Conservation (phyloP, 78 protist genomes). For the Dictyostelium intermedium region DNA sequence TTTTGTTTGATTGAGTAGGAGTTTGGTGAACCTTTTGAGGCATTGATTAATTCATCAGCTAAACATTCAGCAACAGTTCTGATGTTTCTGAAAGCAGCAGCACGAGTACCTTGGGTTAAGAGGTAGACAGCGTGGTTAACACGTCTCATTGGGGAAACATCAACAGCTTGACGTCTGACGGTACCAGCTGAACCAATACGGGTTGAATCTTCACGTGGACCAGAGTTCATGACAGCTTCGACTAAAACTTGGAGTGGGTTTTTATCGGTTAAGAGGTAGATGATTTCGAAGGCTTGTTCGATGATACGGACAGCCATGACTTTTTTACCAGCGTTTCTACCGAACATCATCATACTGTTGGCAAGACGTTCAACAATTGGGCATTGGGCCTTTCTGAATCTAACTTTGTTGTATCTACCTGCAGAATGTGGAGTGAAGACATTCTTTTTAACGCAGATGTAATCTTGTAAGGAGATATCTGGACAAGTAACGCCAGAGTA, state of each 20-base stretch:
- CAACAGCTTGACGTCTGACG: conserved; percentile 99
- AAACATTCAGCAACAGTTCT: conserved; percentile 99
- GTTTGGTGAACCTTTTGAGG: conserved; percentile 86
- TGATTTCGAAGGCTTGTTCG: conserved; percentile 99
- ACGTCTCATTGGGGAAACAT: conserved; percentile 99
- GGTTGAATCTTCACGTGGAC: conserved; percentile 99
- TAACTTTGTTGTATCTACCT: conserved; percentile 95
- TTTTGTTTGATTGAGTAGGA: background rate
- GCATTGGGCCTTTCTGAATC: conserved; percentile 99
- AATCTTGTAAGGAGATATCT: conserved; percentile 89
- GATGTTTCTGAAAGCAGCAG: conserved; percentile 99
- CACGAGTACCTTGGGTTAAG: conserved; percentile 92
- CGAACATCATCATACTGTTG: conserved; percentile 97
- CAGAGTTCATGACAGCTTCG: conserved; percentile 91
- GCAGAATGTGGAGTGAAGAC: conserved; percentile 99
- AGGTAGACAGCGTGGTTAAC: conserved; percentile 98
- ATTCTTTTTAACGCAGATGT: conserved; percentile 94
- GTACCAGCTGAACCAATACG: conserved; percentile 99
- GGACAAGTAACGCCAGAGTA: conserved; percentile 65
- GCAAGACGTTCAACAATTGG: conserved; percentile 99
- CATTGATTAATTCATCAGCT: conserved; percentile 99
- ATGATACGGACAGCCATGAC: conserved; percentile 98
- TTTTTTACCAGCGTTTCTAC: conserved; percentile 99
- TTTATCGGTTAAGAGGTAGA: conserved; percentile 98
- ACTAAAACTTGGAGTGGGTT: conserved; percentile 95